Base-by-base conservation (phyloP, 1,284 basidiomycete genomes). In the Irpex sp. region DNA sequence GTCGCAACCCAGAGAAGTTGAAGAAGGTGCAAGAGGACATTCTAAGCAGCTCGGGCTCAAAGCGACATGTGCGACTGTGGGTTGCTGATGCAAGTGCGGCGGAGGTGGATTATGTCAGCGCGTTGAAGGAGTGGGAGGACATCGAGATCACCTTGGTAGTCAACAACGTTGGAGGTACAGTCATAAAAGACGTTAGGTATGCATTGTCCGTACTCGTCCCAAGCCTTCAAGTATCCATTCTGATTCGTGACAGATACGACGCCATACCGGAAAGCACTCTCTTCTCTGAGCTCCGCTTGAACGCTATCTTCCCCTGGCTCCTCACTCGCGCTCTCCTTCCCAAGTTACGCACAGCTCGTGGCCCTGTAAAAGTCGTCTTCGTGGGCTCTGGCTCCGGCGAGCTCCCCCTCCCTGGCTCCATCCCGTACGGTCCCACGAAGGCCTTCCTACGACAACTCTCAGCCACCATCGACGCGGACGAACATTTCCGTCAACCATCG, bases 81-180 rank as follows among this genome's bases (percentile, higher is more conserved):
- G 47, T 75, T 17, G 73, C 70, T 7, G 70, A 73, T 56, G 73
- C 70, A 3, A 60, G 67, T 7, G 57, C 61, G 43, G 17, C 61
- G 0, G 68, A 66, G 3, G 65, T 69, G 47, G 68, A 75, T 57
- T 74, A 71, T 33, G 66, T 54, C 37, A 60, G 60, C 19, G 60
- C 71, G 33, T 50, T 70, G 33, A 68, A 63, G 58, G 66, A 67
- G 9, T 72, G 67, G 63, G 63, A 65, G 50, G 65, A 68, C 33
- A 61, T 75, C 21, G 68, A 74, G 62, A 68, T 75, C 57, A 74
- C 73, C 6, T 58, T 72, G n/a, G 67, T 75, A 31, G 53, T 74
- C 4, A 67, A 75, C 63, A 75, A 75, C 60, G 73, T 73, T 33
- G 72, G 72, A 5, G 68, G 70, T 9, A 66, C 56, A 19, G 56